These are phyloP conservation scores for Cercophora newfieldiana DNA, from an alignment of 495 filamentous ascomycete species.

Conservation along the genomic window DNA sequence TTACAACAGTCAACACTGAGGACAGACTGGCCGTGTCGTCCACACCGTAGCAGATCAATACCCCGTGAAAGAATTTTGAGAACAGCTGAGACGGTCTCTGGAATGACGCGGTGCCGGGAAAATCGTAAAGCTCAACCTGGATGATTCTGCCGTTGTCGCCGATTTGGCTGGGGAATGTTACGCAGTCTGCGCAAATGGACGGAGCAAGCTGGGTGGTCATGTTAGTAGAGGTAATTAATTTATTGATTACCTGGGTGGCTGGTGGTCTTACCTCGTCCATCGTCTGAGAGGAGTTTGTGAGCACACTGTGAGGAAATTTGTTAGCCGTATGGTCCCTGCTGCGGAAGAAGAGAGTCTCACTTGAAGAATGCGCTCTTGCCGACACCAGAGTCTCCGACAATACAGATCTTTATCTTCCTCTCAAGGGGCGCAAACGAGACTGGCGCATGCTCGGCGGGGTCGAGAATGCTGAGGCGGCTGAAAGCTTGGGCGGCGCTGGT, in stretches of 20 bases:
- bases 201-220: slow-evolving; percentile 16
- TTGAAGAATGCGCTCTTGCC: slow-evolving; percentile 11
- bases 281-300: background rate
- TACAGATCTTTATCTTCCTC: background rate
- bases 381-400: background rate
- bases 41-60: slow-evolving; percentile 32
- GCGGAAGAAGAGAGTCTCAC: slow-evolving; percentile 11
- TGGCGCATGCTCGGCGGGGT: background rate
- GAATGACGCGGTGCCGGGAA: slow-evolving; percentile 21
- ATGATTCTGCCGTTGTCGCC: slow-evolving; percentile 4
- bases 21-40: slow-evolving; percentile 24
- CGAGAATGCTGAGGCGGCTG: background rate
- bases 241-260: background rate
- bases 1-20: slow-evolving; percentile 16
- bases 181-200: slow-evolving; percentile 19
- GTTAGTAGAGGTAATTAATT: background rate
- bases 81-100: background rate
- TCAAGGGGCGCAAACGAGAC: background rate
- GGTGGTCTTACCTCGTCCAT: background rate
- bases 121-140: slow-evolving; percentile 34
- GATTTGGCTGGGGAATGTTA: slow-evolving; percentile 15
- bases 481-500: background rate
- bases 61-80: slow-evolving; percentile 31
- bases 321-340: background rate
- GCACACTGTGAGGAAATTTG: background rate